Evolutionary conservation across 257 asterid genomes (phyloP).

Genomic region (Leonotis leonurus): DNA sequence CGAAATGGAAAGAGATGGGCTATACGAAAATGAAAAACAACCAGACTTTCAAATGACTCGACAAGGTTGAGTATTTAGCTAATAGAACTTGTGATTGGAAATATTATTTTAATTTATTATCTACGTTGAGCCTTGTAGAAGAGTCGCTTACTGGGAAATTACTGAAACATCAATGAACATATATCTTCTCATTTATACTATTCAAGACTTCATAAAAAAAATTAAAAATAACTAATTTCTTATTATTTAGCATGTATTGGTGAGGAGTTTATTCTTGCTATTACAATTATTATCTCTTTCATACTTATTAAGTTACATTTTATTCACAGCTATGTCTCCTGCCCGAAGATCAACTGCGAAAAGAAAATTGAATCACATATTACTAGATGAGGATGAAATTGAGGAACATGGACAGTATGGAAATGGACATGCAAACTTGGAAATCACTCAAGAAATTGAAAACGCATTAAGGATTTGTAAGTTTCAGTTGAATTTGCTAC

Average conservation of each 20-base stretch:
- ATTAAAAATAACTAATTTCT: neutral
- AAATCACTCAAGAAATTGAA: neutral
- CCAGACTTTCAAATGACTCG: neutral
- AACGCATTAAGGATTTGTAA: constrained; percentile 4
- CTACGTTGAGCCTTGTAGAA: neutral
- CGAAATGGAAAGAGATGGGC: neutral
- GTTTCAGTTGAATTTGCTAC: neutral
- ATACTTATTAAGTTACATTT: neutral
- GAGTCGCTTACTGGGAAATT: neutral
- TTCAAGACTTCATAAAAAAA: neutral
- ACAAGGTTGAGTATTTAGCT: neutral
- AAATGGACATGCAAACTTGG: neutral
- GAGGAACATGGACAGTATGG: neutral
- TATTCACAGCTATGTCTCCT: neutral
- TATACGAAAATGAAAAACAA: no score
- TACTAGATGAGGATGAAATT: neutral
- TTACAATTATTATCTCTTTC: neutral
- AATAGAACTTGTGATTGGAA: neutral
- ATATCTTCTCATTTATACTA: neutral
- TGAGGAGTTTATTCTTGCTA: neutral
- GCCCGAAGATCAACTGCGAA: neutral
- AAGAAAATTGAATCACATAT: neutral
- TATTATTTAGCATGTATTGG: neutral
- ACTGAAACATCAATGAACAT: neutral
- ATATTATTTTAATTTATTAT: neutral